Conservation (phyloP, 768 basidiomycete species). For the Fibroporia radiculosa region DNA sequence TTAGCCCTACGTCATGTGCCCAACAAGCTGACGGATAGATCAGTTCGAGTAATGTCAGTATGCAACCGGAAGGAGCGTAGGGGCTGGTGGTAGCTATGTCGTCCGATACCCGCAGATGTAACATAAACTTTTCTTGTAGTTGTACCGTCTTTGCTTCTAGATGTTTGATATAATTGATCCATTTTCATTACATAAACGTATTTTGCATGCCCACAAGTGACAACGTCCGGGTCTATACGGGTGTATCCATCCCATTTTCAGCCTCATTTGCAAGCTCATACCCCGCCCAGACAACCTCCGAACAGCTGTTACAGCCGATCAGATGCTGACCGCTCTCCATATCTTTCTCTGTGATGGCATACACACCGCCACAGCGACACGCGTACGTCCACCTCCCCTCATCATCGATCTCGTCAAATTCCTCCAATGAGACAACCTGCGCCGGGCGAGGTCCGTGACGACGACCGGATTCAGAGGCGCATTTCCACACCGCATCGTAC, state of each 20-base stretch:
- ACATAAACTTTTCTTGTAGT: no score
- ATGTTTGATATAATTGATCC: no score
- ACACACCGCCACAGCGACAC: slow-evolving; percentile 71
- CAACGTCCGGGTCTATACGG: no score
- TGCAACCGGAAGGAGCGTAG: no score
- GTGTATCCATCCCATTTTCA: no score
- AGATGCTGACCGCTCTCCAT: slow-evolving; percentile 71
- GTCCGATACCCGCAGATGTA: no score
- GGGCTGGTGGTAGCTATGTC: no score
- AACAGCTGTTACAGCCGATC: slow-evolving; percentile 66
- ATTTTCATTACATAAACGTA: no score
- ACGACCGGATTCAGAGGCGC: not conserved
- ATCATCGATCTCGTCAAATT: slow-evolving; percentile 41
- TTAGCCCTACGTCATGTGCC: not conserved
- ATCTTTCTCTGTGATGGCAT: slow-evolving; percentile 45
- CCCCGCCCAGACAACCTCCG: slow-evolving; percentile 81
- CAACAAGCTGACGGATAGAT: not conserved
- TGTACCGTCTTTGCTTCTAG: no score
- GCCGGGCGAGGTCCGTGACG: slow-evolving; percentile 54
- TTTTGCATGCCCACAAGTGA: no score
- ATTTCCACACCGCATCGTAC: slow-evolving; percentile 36
- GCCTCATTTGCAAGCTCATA: slow-evolving; percentile 42
- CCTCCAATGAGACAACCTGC: slow-evolving; percentile 70
- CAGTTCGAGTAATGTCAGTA: no score
- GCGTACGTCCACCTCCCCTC: slow-evolving; percentile 41